Percentiles rank a stretch among this genome's conserved stretches.
phyloP scores from a whole-genome alignment of 306 rosid species.

The Pachyrhizus erosus region DNA sequence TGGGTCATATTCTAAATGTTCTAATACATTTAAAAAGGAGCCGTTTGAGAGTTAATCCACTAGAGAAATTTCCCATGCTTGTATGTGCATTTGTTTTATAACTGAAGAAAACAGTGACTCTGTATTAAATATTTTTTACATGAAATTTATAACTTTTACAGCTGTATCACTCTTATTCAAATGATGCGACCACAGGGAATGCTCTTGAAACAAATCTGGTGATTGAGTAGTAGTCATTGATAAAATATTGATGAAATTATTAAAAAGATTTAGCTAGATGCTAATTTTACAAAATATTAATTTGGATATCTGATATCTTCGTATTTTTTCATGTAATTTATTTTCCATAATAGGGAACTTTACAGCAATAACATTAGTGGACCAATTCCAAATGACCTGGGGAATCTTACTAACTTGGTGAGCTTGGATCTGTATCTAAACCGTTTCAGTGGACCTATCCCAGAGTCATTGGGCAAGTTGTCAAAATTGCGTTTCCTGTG shows the following conservation, averaged over 20 bases:
- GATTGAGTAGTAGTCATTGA: neutral
- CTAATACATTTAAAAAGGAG: neutral
- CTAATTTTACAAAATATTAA: constrained; percentile 5
- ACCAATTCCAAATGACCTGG: constrained; percentile 86
- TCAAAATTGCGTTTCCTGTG: constrained; percentile 95
- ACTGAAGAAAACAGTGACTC: neutral
- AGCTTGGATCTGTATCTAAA: constrained; percentile 98
- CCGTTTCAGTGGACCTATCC: constrained; percentile 83
- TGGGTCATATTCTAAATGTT: constrained; percentile 3
- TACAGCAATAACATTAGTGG: constrained; percentile 97
- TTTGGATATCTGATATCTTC: neutral
- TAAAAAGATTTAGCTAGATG: neutral
- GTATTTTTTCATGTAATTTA: neutral
- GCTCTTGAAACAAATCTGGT: too few relatives aligned
- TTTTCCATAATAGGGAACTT: constrained; percentile 75
- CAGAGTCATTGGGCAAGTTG: constrained; percentile 88
- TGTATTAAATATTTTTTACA: neutral
- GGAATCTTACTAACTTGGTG: constrained; percentile 98
- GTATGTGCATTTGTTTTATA: neutral
- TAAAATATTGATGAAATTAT: neutral
- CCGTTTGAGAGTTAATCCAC: neutral
- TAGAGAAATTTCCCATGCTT: neutral
- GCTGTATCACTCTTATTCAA: neutral
- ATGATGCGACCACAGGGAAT: neutral
- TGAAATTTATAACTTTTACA: neutral